Evolutionary conservation across 202 grass and related monocot species (phyloP).

Genomic region (Dendrocalamus latiflorus): DNA sequence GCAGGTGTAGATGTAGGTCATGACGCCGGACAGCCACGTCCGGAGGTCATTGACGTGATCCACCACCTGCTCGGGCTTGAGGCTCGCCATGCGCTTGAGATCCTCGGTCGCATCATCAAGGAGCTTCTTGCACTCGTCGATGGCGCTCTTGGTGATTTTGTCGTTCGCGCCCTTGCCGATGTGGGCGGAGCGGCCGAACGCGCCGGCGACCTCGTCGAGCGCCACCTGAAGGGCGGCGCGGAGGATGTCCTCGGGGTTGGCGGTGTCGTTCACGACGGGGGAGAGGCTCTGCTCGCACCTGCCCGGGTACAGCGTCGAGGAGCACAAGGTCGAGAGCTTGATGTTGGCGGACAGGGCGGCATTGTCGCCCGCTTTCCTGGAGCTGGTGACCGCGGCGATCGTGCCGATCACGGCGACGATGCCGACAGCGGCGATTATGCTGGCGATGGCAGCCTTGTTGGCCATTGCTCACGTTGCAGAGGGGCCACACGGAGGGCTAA

Average conservation of each 20-base stretch:
- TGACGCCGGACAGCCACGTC: constrained; percentile 39
- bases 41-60: constrained; percentile 32
- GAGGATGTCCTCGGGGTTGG: constrained; percentile 45
- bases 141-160: constrained; percentile 37
- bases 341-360: constrained; percentile 10
- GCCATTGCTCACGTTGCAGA: constrained; percentile 31
- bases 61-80: constrained; percentile 25
- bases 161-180: constrained; percentile 31
- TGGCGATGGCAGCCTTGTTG: constrained; percentile 53
- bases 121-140: constrained; percentile 67
- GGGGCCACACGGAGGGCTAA: not conserved
- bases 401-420: constrained; percentile 60
- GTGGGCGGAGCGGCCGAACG: constrained; percentile 25
- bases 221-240: constrained; percentile 40
- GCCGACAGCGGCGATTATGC: constrained; percentile 50
- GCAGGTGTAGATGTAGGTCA: constrained; percentile 66
- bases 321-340: constrained; percentile 48
- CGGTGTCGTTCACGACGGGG: constrained; percentile 40
- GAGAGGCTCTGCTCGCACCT: constrained; percentile 62
- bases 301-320: constrained; percentile 51
- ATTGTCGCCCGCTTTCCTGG: constrained; percentile 5
- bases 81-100: constrained; percentile 18
- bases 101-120: constrained; percentile 46
- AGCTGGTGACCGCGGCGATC: constrained; percentile 44
- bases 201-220: constrained; percentile 38